Evolutionary conservation across 495 filamentous ascomycete species (phyloP).

Genomic region (Xylaria cubensis): DNA sequence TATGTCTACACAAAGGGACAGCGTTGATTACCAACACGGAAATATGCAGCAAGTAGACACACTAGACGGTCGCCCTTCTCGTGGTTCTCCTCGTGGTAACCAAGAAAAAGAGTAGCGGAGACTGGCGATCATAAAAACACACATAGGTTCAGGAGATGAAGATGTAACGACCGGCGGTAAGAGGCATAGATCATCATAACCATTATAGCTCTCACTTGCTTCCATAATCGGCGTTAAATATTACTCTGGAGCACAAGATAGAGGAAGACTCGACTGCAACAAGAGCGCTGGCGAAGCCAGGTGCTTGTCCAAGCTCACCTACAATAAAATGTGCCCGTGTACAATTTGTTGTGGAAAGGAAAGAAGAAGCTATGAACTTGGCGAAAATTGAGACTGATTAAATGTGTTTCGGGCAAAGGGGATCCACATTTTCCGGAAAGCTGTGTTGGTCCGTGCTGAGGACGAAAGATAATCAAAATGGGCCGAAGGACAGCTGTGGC

Average conservation of each 20-base stretch:
- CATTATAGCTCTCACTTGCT: conserved; percentile 58
- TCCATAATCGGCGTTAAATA: conserved; percentile 62
- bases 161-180: conserved; percentile 70
- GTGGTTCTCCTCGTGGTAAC: not conserved
- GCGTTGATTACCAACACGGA: not conserved
- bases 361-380: conserved; percentile 48
- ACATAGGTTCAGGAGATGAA: not conserved
- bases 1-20: not conserved
- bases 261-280: conserved; percentile 62
- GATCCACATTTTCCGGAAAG: not conserved
- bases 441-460: conserved; percentile 4
- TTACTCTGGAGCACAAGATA: conserved; percentile 67
- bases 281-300: conserved; percentile 44
- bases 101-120: not conserved
- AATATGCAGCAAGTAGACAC: not conserved
- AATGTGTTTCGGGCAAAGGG: not conserved
- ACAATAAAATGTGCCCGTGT: conserved; percentile 87
- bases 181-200: conserved; percentile 59
- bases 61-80: not conserved
- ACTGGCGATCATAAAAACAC: not conserved
- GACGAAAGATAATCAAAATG: not conserved
- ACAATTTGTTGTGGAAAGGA: conserved; percentile 62
- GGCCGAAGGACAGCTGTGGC: conserved; percentile 32
- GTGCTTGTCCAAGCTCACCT: conserved; percentile 65
- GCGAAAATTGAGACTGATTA: conserved; percentile 34